A percentile compares a stretch with the other conserved stretches of the same genome.
phyloP scores from a whole-genome alignment of 257 asterid species.

The Solanum pinnatisectum region DNA sequence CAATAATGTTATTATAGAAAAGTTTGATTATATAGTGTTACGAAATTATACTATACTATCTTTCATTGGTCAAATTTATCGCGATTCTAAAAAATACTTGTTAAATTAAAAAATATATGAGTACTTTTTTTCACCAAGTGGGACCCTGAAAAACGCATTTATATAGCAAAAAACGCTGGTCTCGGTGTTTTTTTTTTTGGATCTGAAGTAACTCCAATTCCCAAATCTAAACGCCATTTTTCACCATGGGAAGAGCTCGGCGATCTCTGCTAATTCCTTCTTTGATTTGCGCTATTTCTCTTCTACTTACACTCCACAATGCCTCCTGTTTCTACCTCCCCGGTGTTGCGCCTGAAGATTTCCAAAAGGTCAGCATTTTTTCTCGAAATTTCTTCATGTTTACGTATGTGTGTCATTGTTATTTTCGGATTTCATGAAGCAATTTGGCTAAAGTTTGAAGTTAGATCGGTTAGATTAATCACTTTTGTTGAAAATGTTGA shows the following conservation, averaged over 20 bases:
- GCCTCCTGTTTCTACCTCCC: slow-evolving; percentile 66
- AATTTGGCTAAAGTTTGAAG: background rate
- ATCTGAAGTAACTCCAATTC: background rate
- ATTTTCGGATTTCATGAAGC: background rate
- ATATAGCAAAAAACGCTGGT: background rate
- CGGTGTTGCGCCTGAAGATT: slow-evolving; percentile 84
- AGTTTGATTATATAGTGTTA: too few species aligned
- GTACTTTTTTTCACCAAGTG: background rate
- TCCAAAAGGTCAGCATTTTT: slow-evolving; percentile 24
- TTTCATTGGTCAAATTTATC: background rate
- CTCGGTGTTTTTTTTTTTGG: background rate
- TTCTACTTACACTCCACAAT: slow-evolving; percentile 39
- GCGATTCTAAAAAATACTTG: background rate
- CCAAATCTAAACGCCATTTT: background rate
- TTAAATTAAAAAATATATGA: too few species aligned
- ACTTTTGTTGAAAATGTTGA: background rate
- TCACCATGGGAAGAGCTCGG: slow-evolving; percentile 6
- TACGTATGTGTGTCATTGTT: background rate
- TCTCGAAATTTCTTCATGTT: background rate
- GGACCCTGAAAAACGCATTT: background rate
- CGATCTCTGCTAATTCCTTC: slow-evolving; percentile 5
- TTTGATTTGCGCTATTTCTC: background rate
- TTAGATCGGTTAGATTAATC: background rate
- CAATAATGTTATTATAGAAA: background rate
- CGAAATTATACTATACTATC: background rate